Conservation (phyloP, 345 rosid species). For the Brassica nigra region DNA sequence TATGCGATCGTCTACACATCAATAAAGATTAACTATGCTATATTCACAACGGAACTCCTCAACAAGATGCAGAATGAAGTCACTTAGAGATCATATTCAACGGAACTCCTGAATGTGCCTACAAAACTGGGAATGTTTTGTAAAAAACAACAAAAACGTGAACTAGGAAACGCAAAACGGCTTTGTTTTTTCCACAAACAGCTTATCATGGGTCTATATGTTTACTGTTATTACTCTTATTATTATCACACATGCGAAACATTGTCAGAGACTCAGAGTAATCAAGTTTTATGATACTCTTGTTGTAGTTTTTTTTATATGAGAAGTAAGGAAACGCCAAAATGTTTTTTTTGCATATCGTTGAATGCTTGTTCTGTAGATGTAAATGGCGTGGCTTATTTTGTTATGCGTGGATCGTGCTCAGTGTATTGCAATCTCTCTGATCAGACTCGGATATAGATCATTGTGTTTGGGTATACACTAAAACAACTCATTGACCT, state of each 20-base stretch:
- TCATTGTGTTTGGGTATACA: conserved; percentile 19
- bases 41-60: neutral
- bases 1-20: neutral
- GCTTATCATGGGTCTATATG: neutral
- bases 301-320: neutral
- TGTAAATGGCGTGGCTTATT: neutral
- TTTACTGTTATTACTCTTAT: too few species aligned
- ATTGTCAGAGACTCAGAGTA: too few species aligned
- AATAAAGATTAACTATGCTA: neutral
- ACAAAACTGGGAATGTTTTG: neutral
- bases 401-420: neutral
- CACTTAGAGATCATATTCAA: neutral
- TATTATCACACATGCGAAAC: too few species aligned
- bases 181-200: neutral
- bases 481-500: conserved; percentile 23
- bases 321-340: neutral
- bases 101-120: neutral
- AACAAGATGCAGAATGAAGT: neutral
- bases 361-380: neutral
- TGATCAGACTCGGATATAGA: conserved; percentile 21
- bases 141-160: neutral
- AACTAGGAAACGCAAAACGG: neutral
- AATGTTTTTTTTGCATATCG: neutral
- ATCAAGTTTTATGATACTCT: neutral
- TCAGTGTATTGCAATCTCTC: neutral